A percentile compares a stretch with the other conserved stretches of the same genome.
Evolutionary conservation across 495 filamentous ascomycete species (phyloP).

Genomic region (Aspergillus heteromorphus): DNA sequence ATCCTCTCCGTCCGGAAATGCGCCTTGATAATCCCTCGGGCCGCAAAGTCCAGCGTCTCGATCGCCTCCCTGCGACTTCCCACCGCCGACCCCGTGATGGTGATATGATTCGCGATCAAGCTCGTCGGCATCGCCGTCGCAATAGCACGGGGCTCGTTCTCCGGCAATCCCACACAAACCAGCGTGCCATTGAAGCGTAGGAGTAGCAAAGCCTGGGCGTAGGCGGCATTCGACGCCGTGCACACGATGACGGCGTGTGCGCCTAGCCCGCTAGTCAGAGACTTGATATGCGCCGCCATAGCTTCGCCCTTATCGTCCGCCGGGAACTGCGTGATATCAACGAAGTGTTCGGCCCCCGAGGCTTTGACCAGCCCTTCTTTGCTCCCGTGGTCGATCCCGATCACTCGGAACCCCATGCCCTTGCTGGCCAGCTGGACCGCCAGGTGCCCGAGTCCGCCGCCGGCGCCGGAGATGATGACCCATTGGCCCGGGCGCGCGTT

Average conservation of each 20-base stretch:
- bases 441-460: constrained; percentile 64
- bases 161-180: constrained; percentile 66
- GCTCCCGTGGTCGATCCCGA: constrained; percentile 61
- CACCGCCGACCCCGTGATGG: constrained; percentile 58
- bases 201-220: constrained; percentile 53
- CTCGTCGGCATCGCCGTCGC: constrained; percentile 45
- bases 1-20: constrained; percentile 55
- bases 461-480: constrained; percentile 63
- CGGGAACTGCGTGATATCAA: constrained; percentile 56
- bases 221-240: constrained; percentile 61
- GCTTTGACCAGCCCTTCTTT: constrained; percentile 56
- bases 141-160: constrained; percentile 54
- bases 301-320: constrained; percentile 40
- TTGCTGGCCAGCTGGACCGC: constrained; percentile 56
- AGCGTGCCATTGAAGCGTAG: constrained; percentile 59
- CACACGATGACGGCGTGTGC: constrained; percentile 60
- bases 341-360: constrained; percentile 63
- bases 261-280: constrained; percentile 56
- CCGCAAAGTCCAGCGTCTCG: constrained; percentile 60
- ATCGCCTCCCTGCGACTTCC: constrained; percentile 62
- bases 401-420: constrained; percentile 62
- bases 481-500: constrained; percentile 55
- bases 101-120: constrained; percentile 49
- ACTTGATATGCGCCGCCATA: constrained; percentile 51
- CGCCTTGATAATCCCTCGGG: constrained; percentile 55